These are phyloP conservation scores for Meyerozyma guilliermondii DNA, from an alignment of 1,139 yeast genomes.

Conservation along the genomic window DNA sequence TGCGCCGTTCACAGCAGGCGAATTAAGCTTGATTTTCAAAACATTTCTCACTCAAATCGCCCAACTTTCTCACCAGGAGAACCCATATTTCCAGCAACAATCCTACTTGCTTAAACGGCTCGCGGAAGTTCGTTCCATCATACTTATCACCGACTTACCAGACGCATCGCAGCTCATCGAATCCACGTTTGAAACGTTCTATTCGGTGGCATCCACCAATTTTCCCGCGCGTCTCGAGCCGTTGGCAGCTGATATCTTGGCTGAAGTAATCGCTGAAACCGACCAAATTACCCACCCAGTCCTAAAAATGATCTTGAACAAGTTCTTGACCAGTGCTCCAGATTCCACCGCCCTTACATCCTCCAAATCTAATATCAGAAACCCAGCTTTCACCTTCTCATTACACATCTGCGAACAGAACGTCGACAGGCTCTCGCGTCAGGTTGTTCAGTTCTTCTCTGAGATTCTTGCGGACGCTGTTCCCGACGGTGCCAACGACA, in stretches of 20 bases:
- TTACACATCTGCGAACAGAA: conserved; percentile 66
- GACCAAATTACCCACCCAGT: conserved; percentile 63
- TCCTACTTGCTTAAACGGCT: conserved; percentile 62
- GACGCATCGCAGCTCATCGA: conserved; percentile 53
- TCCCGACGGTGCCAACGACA: conserved; percentile 16
- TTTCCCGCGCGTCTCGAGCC: conserved; percentile 48
- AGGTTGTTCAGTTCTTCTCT: conserved; percentile 74
- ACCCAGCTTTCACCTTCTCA: conserved; percentile 65
- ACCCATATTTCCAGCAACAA: conserved; percentile 63
- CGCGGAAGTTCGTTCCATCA: conserved; percentile 76
- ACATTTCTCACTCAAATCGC: conserved; percentile 61
- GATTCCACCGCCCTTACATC: conserved; percentile 17
- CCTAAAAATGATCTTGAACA: conserved; percentile 56
- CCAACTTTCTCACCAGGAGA: conserved; percentile 51
- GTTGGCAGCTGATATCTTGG: conserved; percentile 60
- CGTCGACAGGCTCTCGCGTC: conserved; percentile 70
- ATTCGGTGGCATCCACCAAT: conserved; percentile 40
- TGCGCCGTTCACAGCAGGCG: conserved; percentile 74
- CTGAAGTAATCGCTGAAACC: conserved; percentile 74
- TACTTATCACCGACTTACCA: conserved; percentile 72
- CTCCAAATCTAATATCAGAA: conserved; percentile 26
- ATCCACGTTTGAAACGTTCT: conserved; percentile 57
- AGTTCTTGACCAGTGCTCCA: conserved; percentile 24
- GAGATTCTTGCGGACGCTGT: conserved; percentile 45
- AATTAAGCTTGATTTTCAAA: conserved; percentile 58